These are phyloP conservation scores for Rhodotorula taiwanensis DNA, from an alignment of 768 basidiomycete genomes.

Conservation along the genomic window DNA sequence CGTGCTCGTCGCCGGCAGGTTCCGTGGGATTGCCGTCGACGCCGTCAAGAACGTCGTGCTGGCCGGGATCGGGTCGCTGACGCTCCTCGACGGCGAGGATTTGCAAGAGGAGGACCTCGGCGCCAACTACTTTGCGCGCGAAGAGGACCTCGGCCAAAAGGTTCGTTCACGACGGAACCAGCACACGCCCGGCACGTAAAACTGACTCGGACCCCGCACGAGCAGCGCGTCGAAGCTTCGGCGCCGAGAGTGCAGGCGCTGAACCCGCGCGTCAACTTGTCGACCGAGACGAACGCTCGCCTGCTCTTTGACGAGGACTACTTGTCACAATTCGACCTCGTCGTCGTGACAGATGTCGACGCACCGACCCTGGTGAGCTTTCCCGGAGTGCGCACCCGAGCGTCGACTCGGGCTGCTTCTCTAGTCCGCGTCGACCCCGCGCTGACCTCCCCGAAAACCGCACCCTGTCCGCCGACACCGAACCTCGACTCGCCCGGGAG, in stretches of 20 bases:
- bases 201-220: not conserved
- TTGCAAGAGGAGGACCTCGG: constrained; percentile 82
- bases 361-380: constrained; percentile 34
- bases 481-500: too few relatives aligned
- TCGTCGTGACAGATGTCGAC: constrained; percentile 46
- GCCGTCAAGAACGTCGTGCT: constrained; percentile 96
- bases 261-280: constrained; percentile 82
- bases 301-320: constrained; percentile 51
- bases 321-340: constrained; percentile 57
- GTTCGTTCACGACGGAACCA: constrained; percentile 48
- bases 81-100: constrained; percentile 69
- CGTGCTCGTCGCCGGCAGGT: constrained; percentile 56
- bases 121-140: constrained; percentile 85
- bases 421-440: too few relatives aligned
- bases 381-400: not conserved
- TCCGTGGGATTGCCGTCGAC: constrained; percentile 58
- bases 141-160: constrained; percentile 84
- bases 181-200: too few relatives aligned
- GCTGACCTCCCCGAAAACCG: too few relatives aligned
- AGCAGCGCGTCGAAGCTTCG: constrained; percentile 76
- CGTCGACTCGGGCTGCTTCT: not conserved
- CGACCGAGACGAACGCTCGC: constrained; percentile 56
- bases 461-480: too few relatives aligned
- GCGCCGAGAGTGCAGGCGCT: constrained; percentile 76
- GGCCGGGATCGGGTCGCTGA: constrained; percentile 83